phyloP scores from a whole-genome alignment of 768 basidiomycete genomes.

The Panaeolus papilionaceus region DNA sequence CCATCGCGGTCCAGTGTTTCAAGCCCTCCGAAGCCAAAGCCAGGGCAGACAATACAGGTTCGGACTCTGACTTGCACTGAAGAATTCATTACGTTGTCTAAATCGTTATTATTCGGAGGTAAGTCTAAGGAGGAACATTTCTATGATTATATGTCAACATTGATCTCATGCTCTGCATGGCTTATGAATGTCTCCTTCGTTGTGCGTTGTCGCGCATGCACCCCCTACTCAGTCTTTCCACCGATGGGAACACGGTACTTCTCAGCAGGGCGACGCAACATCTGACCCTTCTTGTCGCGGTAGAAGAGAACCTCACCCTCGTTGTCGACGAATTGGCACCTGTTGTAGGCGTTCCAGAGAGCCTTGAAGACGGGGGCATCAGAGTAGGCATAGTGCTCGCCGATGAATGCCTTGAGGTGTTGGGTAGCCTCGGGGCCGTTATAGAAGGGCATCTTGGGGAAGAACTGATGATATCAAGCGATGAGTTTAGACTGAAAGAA shows the following conservation, averaged over 20 bases:
- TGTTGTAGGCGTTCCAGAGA: slow-evolving; percentile 60
- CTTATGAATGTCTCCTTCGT: too few relatives aligned
- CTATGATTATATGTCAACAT: too few relatives aligned
- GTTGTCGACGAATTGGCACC: slow-evolving; percentile 65
- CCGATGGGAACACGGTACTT: neutral
- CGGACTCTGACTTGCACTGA: too few relatives aligned
- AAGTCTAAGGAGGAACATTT: too few relatives aligned
- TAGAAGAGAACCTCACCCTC: slow-evolving; percentile 48
- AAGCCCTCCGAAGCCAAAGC: too few relatives aligned
- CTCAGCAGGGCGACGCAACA: neutral
- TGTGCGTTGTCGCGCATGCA: too few relatives aligned
- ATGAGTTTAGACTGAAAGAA: neutral
- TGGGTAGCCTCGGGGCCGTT: slow-evolving; percentile 59
- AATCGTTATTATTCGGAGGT: too few relatives aligned
- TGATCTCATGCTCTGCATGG: too few relatives aligned
- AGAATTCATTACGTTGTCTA: too few relatives aligned
- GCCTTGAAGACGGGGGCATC: slow-evolving; percentile 48
- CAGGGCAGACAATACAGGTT: too few relatives aligned
- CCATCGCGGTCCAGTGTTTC: too few relatives aligned
- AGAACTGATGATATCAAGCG: slow-evolving; percentile 45
- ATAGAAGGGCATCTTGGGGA: slow-evolving; percentile 67
- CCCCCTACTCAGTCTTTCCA: neutral
- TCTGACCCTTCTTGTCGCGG: slow-evolving; percentile 46
- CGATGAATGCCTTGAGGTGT: slow-evolving; percentile 53
- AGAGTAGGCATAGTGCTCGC: slow-evolving; percentile 54